phyloP scores from a whole-genome alignment of 1,284 basidiomycete genomes.

The Malassezia dermatis region DNA sequence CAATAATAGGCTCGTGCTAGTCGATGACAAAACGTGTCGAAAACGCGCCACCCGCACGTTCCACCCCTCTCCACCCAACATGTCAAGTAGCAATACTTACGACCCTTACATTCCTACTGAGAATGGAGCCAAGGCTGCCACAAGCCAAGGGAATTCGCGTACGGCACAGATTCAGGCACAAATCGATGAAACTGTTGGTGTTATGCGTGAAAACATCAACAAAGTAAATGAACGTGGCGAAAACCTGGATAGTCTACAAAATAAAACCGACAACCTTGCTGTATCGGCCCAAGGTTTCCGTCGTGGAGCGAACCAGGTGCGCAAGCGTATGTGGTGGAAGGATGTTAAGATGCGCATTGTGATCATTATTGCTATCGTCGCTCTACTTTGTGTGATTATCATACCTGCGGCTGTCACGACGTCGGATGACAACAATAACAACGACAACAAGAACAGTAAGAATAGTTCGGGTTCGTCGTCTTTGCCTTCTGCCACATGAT shows the following conservation, averaged over 20 bases:
- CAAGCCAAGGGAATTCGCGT: conserved; percentile 33
- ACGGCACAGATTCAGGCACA: conserved; percentile 45
- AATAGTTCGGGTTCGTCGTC: not conserved
- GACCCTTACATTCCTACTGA: conserved; percentile 45
- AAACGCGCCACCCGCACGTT: not conserved
- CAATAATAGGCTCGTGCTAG: not conserved
- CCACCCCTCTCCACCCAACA: conserved; percentile 6
- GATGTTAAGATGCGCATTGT: conserved; percentile 29
- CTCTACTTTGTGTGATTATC: conserved; percentile 45
- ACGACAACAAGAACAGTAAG: not conserved
- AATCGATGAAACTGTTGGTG: conserved; percentile 54
- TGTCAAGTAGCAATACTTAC: conserved; percentile 35
- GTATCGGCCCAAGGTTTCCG: conserved; percentile 99
- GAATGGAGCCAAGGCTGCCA: conserved; percentile 25
- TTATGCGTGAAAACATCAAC: conserved; percentile 90
- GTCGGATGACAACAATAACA: not conserved
- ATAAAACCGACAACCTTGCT: conserved; percentile 96
- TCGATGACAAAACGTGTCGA: not conserved
- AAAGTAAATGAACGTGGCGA: conserved; percentile 85
- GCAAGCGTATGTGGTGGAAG: conserved; percentile 69
- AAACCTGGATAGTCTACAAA: conserved; percentile 81
- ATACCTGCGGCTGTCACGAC: conserved; percentile 17
- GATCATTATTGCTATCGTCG: conserved; percentile 39
- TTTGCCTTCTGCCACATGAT: not conserved
- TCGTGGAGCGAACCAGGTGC: conserved; percentile 87